Conservation (phyloP, 1,139 yeast species). For the Saccharomyces hybrid region DNA sequence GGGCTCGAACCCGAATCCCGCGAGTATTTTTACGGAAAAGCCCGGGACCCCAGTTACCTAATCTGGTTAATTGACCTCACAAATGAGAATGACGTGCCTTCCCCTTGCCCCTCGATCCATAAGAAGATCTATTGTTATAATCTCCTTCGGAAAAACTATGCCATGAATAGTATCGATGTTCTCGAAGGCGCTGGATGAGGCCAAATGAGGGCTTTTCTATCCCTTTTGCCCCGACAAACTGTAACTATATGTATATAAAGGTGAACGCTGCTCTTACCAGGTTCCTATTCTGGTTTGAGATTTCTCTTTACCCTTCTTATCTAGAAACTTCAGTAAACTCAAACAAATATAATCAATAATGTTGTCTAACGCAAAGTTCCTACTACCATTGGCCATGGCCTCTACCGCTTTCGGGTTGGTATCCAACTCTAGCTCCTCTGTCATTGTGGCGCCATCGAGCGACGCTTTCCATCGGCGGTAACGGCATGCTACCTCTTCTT, state of each 20-base stretch:
- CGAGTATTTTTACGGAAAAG: neutral
- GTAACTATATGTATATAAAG: neutral
- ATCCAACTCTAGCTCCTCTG: neutral
- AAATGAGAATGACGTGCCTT: neutral
- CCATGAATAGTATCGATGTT: neutral
- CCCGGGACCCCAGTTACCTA: constrained; percentile 1
- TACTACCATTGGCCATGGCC: neutral
- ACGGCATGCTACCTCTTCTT: too few species aligned
- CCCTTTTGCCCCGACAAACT: neutral
- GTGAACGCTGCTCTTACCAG: neutral
- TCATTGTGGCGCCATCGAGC: neutral
- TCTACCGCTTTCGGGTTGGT: neutral
- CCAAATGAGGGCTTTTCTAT: neutral
- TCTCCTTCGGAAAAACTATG: neutral
- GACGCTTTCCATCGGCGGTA: neutral
- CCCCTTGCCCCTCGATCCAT: neutral
- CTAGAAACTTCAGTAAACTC: neutral
- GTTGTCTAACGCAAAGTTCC: neutral
- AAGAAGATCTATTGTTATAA: neutral
- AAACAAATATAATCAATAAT: neutral
- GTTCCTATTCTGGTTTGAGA: neutral
- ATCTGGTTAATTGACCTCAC: neutral
- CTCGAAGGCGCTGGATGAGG: neutral
- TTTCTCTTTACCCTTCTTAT: too few species aligned
- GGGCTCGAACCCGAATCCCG: neutral